These are phyloP conservation scores for fission yeast (Schizosaccharomyces pombe) DNA, from an alignment of 805 yeast genomes.

Conservation along the genomic window DNA sequence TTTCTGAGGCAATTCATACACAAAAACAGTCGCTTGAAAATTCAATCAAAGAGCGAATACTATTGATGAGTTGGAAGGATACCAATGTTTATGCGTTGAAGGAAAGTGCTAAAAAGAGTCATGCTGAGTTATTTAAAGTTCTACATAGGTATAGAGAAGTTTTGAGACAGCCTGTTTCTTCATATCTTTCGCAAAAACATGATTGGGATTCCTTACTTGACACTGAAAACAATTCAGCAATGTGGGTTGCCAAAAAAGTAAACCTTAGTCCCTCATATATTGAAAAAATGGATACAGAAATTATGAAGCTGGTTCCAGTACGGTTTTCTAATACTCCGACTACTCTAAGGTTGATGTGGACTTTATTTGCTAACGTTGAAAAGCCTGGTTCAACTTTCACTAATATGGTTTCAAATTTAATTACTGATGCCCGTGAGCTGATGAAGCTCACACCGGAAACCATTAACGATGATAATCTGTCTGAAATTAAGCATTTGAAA, in stretches of 20 bases:
- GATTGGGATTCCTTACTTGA: background rate
- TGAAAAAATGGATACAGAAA: no score
- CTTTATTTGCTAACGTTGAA: background rate
- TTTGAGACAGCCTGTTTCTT: conserved; percentile 7
- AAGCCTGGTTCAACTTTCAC: background rate
- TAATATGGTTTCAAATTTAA: background rate
- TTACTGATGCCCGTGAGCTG: conserved; percentile 27
- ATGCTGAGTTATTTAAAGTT: conserved; percentile 56
- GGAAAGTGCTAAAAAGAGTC: conserved; percentile 82
- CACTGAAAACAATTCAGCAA: background rate
- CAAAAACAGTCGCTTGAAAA: conserved; percentile 41
- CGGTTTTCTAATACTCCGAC: background rate
- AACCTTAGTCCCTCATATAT: no score
- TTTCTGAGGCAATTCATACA: conserved; percentile 24
- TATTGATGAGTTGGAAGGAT: conserved; percentile 92
- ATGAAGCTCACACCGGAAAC: conserved; percentile 55
- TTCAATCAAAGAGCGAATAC: conserved; percentile 60
- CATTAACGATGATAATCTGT: conserved; percentile 51
- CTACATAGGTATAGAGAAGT: conserved; percentile 58
- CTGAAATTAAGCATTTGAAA: conserved; percentile 42
- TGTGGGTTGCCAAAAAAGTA: no score
- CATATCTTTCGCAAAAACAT: conserved; percentile 5
- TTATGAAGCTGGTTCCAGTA: no score
- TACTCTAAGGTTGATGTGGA: background rate
- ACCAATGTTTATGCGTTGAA: conserved; percentile 79